Evolutionary conservation across 176 grass and related monocot genomes (phyloP).

Genomic region (Alloteropsis semialata): DNA sequence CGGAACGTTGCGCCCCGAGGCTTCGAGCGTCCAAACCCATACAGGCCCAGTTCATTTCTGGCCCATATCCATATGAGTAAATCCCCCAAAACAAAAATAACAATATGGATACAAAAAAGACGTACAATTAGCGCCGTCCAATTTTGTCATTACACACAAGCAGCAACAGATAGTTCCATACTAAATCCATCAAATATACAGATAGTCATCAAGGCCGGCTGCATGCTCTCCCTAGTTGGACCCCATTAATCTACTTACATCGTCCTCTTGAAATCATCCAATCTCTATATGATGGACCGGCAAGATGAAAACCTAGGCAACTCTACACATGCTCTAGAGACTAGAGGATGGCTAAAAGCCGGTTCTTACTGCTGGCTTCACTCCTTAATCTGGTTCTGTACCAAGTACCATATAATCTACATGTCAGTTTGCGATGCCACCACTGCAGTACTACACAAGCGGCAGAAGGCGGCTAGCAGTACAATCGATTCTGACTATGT

Average conservation of each 20-base stretch:
- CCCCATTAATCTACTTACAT: conserved; percentile 5
- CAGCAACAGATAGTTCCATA: background rate
- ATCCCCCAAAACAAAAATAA: too few species aligned
- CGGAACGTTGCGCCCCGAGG: too few species aligned
- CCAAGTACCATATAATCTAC: conserved; percentile 16
- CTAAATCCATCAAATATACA: conserved; percentile 12
- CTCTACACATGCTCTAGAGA: conserved; percentile 27
- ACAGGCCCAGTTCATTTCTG: too few species aligned
- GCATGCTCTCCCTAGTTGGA: background rate
- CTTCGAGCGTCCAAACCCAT: too few species aligned
- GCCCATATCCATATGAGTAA: too few species aligned
- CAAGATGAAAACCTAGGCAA: conserved; percentile 19
- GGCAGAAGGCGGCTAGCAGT: background rate
- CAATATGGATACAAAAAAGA: too few species aligned
- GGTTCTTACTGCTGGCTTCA: conserved; percentile 6
- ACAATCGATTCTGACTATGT: conserved; percentile 13
- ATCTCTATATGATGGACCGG: background rate
- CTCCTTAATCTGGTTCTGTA: background rate
- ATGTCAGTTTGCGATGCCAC: conserved; percentile 20
- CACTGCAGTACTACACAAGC: background rate
- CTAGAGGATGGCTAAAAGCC: background rate
- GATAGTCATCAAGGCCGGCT: background rate
- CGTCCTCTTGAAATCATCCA: background rate
- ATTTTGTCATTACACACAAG: background rate
- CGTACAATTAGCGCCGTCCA: background rate